Percentiles rank a stretch among this genome's conserved stretches.
Conservation (phyloP, 148 eudicot genomes). For the Arctostaphylos glauca region DNA sequence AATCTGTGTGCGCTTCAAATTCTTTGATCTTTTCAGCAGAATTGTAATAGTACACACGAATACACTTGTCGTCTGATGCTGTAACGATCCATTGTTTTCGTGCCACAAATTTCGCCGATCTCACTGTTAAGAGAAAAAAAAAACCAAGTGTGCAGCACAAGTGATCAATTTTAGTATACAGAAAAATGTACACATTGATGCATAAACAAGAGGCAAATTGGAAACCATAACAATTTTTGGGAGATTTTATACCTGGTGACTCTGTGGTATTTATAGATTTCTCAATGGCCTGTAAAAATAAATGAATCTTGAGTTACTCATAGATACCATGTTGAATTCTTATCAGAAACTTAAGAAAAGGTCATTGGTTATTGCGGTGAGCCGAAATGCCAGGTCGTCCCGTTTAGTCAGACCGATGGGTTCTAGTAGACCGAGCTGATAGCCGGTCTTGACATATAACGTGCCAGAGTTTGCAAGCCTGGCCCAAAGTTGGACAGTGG, state of each 20-base stretch:
- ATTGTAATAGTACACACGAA: slow-evolving; percentile 57
- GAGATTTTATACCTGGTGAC: slow-evolving; percentile 45
- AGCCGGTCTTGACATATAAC: too few species aligned
- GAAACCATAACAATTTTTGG: background rate
- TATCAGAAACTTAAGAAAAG: too few species aligned
- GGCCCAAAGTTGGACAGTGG: too few species aligned
- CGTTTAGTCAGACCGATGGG: background rate
- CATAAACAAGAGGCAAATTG: background rate
- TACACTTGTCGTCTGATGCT: slow-evolving; percentile 57
- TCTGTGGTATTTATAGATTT: slow-evolving; percentile 55
- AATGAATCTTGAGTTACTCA: background rate
- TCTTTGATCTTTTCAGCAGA: slow-evolving; percentile 62
- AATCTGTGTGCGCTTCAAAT: slow-evolving; percentile 75
- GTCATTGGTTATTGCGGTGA: too few species aligned
- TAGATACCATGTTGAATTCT: background rate
- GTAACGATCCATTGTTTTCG: slow-evolving; percentile 63
- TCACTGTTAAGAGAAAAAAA: slow-evolving; percentile 31
- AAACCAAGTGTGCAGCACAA: background rate
- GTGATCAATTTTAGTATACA: background rate
- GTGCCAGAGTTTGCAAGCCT: too few species aligned
- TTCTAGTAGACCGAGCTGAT: too few species aligned
- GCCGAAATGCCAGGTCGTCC: too few species aligned
- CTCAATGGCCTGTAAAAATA: slow-evolving; percentile 37
- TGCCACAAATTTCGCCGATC: slow-evolving; percentile 61
- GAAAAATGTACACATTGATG: background rate